These are phyloP conservation scores for Cystobasidium slooffiae DNA, from an alignment of 1,284 basidiomycete genomes.

Conservation along the genomic window DNA sequence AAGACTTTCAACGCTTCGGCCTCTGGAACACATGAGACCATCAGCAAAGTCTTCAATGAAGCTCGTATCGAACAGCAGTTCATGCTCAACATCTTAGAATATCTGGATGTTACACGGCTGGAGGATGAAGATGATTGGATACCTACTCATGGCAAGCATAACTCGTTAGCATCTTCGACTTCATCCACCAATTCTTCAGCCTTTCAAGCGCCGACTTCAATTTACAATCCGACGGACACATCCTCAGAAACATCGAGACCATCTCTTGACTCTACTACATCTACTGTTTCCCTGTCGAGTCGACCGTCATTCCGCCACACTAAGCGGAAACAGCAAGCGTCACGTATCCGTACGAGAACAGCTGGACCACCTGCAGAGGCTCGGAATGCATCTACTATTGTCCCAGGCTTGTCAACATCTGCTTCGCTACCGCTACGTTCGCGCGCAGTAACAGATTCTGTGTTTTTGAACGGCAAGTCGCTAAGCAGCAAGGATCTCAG, in stretches of 20 bases:
- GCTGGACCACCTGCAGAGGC: background rate
- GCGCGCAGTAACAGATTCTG: background rate
- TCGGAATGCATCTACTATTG: background rate
- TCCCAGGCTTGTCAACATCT: background rate
- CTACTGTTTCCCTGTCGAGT: conserved; percentile 10
- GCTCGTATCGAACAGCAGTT: conserved; percentile 81
- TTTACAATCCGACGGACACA: background rate
- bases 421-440: background rate
- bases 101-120: conserved; percentile 63
- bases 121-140: conserved; percentile 43
- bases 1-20: conserved; percentile 22
- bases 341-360: conserved; percentile 5
- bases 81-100: conserved; percentile 76
- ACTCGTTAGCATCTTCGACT: background rate
- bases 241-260: background rate
- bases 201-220: background rate
- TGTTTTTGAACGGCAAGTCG: background rate
- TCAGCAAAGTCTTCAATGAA: conserved; percentile 45
- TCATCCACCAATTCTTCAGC: conserved; percentile 4
- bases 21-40: conserved; percentile 8
- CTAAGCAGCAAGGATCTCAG: background rate
- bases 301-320: conserved; percentile 19
- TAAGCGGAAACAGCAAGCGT: conserved; percentile 4
- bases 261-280: conserved; percentile 31
- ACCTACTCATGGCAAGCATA: conserved; percentile 19